Conservation (phyloP, 306 rosid species). For the Calophaca sinica region DNA sequence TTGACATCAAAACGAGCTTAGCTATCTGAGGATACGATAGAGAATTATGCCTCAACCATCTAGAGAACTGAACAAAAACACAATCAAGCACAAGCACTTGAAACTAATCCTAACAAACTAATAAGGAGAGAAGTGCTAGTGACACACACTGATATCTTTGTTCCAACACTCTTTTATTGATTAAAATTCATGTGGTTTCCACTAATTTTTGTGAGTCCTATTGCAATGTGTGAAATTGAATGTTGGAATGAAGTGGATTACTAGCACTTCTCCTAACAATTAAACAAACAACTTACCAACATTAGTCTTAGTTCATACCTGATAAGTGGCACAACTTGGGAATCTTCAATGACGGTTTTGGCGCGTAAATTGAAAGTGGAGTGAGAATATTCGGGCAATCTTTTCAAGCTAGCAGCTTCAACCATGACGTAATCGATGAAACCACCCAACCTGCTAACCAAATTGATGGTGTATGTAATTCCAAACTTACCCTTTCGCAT, state of each 20-base stretch:
- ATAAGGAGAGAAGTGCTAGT: no score
- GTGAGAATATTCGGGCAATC: slow-evolving; percentile 64
- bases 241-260: no score
- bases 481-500: slow-evolving; percentile 87
- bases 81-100: slow-evolving; percentile 41
- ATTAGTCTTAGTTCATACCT: slow-evolving; percentile 49
- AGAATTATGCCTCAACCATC: slow-evolving; percentile 96
- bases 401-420: slow-evolving; percentile 83
- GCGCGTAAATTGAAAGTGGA: slow-evolving; percentile 84
- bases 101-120: not conserved
- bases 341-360: slow-evolving; percentile 74
- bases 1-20: slow-evolving; percentile 83
- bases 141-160: not conserved
- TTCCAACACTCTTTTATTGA: no score
- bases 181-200: no score
- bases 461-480: slow-evolving; percentile 70
- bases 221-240: no score
- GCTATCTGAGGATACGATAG: slow-evolving; percentile 85
- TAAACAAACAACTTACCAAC: slow-evolving; percentile 18
- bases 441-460: slow-evolving; percentile 57
- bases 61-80: slow-evolving; percentile 45
- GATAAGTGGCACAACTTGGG: slow-evolving; percentile 77
- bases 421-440: slow-evolving; percentile 80
- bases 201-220: no score
- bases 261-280: slow-evolving; percentile 19